Base-by-base conservation (phyloP, 306 rosid species). In the Biancaea sappan region DNA sequence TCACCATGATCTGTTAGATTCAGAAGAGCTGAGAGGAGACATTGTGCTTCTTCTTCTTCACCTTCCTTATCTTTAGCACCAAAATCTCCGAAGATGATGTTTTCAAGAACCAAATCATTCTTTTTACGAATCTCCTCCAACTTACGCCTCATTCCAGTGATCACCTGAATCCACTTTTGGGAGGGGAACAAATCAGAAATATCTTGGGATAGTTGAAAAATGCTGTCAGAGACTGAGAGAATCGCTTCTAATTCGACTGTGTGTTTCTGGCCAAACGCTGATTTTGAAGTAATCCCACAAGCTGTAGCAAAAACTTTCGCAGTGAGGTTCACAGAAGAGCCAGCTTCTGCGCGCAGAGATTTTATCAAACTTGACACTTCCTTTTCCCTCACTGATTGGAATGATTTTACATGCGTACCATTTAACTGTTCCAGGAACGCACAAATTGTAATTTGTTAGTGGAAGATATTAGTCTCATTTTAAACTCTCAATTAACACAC, bases 161-260 rank as follows among this genome's bases (percentile, higher is more conserved):
- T 37, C 13, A 58, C 1, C 12, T 65, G 46, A 8, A 77, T 57
- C 72, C 74, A 73, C 4, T 73, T 62, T 14, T 41, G 56, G 2
- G 86, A 82, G 15, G 80, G 82, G 66, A 72, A 82, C 16, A 82
- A 15, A 37, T 68, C 77, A 22, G 69, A 25, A 19, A 77, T 16
- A 29, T 37, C 64, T 53, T 54, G 5, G 28, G 2, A 41, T 59
- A 18, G 52, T 0, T 25, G 0, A 52, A n/a, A 50, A 12, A 51
- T 18, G 44, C 16, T 73, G 38, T 62, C 62, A 37, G 18, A 50
- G 1, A 56, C 41, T 1, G 16, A 22, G 11, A 40, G 31, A 67
- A 77, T 40, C 26, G 63, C 31, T 25, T 43, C 73, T 77, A 60
- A 15, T 69, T 81, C 73, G 18, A 66, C 78, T 25, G 18, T 77